Evolutionary conservation across 2,329 filamentous ascomycete species (phyloP).

Genomic region (Drechslerella coelobrocha): DNA sequence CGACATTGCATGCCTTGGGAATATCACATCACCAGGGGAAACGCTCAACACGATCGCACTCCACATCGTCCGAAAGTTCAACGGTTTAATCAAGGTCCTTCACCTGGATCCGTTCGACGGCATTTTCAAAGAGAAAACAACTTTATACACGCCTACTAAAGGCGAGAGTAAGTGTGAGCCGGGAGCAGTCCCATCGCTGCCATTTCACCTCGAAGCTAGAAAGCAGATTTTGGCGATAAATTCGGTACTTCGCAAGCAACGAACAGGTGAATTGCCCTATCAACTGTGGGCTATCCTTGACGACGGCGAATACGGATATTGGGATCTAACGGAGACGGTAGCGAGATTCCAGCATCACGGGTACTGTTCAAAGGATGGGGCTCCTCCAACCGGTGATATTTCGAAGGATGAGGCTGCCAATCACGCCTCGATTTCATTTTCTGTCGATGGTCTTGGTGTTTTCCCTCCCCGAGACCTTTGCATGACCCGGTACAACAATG

Average conservation of each 20-base stretch:
- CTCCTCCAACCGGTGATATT: no score
- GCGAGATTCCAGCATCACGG: slow-evolving; percentile 26
- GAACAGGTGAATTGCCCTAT: slow-evolving; percentile 1
- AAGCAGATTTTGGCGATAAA: slow-evolving; percentile 19
- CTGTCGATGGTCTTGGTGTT: not conserved
- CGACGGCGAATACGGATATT: slow-evolving; percentile 25
- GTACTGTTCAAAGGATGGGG: slow-evolving; percentile 9
- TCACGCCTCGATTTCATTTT: slow-evolving; percentile 27
- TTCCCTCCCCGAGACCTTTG: not conserved
- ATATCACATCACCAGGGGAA: not conserved
- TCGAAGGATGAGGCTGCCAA: slow-evolving; percentile 3
- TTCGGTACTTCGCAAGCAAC: not conserved
- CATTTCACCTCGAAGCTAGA: slow-evolving; percentile 16
- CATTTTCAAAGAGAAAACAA: slow-evolving; percentile 1
- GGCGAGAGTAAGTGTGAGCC: not conserved
- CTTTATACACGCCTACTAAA: slow-evolving; percentile 8
- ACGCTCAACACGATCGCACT: slow-evolving; percentile 17
- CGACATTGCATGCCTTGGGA: slow-evolving; percentile 7
- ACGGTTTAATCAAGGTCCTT: slow-evolving; percentile 19
- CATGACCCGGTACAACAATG: slow-evolving; percentile 21
- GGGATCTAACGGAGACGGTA: slow-evolving; percentile 16
- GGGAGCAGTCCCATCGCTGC: not conserved
- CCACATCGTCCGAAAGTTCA: slow-evolving; percentile 7
- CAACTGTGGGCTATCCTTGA: slow-evolving; percentile 32
- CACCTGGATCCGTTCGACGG: slow-evolving; percentile 30